These are phyloP conservation scores for Suillus placidus DNA, from an alignment of 768 basidiomycete species.

Conservation along the genomic window DNA sequence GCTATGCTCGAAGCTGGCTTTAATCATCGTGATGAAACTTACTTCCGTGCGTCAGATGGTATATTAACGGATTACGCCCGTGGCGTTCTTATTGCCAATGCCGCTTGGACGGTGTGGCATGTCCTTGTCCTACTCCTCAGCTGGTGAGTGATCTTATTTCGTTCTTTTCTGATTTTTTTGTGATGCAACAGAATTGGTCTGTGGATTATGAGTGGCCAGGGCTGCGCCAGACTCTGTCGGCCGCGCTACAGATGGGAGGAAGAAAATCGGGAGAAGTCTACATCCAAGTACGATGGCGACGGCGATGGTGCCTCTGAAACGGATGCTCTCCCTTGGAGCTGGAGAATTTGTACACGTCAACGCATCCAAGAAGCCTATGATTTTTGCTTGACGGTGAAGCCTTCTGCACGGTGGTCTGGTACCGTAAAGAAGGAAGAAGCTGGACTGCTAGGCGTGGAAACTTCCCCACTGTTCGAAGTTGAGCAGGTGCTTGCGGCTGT, in stretches of 20 bases:
- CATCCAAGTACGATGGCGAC: conserved; percentile 46
- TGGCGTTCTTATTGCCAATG: conserved; percentile 80
- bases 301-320: conserved; percentile 46
- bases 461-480: conserved; percentile 46
- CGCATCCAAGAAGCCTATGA: conserved; percentile 82
- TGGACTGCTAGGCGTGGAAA: conserved; percentile 32
- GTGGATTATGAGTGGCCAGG: conserved; percentile 76
- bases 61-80: conserved; percentile 74
- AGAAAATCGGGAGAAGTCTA: conserved; percentile 64
- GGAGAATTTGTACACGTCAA: conserved; percentile 70
- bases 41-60: conserved; percentile 66
- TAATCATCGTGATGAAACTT: conserved; percentile 66
- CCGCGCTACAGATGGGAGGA: conserved; percentile 87
- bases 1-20: conserved; percentile 51
- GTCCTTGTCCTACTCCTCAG: conserved; percentile 66
- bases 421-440: conserved; percentile 35
- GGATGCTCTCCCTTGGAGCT: conserved; percentile 71
- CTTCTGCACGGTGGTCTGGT: conserved; percentile 37
- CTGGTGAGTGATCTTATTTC: conserved; percentile 50
- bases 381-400: conserved; percentile 64
- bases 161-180: conserved; percentile 1
- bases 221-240: conserved; percentile 81
- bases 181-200: conserved; percentile 62
- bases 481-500: conserved; percentile 61
- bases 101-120: conserved; percentile 81